These are phyloP conservation scores for Eucalyptus cloeziana DNA, from an alignment of 345 rosid genomes.

Conservation along the genomic window DNA sequence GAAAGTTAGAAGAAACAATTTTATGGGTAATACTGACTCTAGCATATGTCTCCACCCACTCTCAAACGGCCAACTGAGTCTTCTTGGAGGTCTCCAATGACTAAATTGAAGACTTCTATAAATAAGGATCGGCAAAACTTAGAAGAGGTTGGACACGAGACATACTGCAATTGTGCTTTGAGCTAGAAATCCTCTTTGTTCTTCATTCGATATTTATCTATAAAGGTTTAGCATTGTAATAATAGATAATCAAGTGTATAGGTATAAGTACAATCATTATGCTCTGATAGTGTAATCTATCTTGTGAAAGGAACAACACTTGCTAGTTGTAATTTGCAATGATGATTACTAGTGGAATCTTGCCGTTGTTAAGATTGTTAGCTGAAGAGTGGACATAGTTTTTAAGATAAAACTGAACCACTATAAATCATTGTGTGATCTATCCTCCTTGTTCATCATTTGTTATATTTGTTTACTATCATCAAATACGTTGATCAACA, in stretches of 20 bases:
- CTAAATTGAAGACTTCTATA: neutral
- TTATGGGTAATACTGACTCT: neutral
- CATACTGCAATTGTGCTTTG: neutral
- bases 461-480: too few relatives aligned
- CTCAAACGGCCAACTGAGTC: neutral
- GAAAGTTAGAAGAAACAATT: neutral
- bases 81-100: neutral
- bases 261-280: neutral
- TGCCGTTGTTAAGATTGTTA: neutral
- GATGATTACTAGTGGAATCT: neutral
- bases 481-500: too few relatives aligned
- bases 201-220: neutral
- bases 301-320: neutral
- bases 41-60: neutral
- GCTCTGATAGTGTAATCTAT: neutral
- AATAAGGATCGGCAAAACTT: neutral
- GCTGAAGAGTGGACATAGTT: neutral
- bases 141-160: neutral
- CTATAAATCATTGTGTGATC: too few relatives aligned
- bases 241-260: neutral
- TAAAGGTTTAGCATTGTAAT: neutral
- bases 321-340: neutral
- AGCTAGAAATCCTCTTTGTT: neutral
- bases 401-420: too few relatives aligned
- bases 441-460: too few relatives aligned